Evolutionary conservation across 2,329 filamentous ascomycete genomes (phyloP), one percentile per base, ranked within the genome.

Genomic region (Phialemoniopsis sp.): DNA sequence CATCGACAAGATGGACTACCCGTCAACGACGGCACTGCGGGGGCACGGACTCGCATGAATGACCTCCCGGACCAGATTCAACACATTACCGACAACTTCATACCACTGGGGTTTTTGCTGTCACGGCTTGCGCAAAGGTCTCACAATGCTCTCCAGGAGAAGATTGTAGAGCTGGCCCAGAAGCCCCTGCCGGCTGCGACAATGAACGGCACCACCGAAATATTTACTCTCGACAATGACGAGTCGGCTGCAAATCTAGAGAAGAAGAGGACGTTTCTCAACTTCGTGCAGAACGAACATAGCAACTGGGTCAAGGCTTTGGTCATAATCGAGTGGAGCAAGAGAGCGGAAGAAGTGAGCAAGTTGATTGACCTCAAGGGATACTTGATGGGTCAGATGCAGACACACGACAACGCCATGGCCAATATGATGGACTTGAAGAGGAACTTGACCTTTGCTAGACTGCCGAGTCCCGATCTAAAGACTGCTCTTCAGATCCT

Each of bases 261-360:
- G 26, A 95, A 95, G 65, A 96, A 95, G 63, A 65, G 78, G 19
- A 64, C 72, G 29, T 61, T 96, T 38, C 63, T 95, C 43, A 79
- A 86, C 32, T 95, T 93, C 64, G 81, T 86, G 8, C 84, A 91
- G 57, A 77, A 81, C 16, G 80, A 85, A 54, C 84, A 95, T 55
- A 81, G 84, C 21, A 89, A 88, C 66, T 97, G 94, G 72, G 88
- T 95, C 59, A 97, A 98, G 66, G 78, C 90, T 8, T 72, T 96
- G 15, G 89, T 98, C 16, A 82, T 98, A 34, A 82, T 86, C 2
- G 85, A 93, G 63, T 98, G 93, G 93, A 87, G 86, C 57, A 78
- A 86, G 54, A 84, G 87, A 58, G 81, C 85, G 28, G 74, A 80
- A 30, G 80, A 86, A 50, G 87, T 97, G 50, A 86, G 85, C 66